These are phyloP conservation scores for Cryoendolithus antarcticus DNA, from an alignment of 2,329 filamentous ascomycete species.

Conservation along the genomic window DNA sequence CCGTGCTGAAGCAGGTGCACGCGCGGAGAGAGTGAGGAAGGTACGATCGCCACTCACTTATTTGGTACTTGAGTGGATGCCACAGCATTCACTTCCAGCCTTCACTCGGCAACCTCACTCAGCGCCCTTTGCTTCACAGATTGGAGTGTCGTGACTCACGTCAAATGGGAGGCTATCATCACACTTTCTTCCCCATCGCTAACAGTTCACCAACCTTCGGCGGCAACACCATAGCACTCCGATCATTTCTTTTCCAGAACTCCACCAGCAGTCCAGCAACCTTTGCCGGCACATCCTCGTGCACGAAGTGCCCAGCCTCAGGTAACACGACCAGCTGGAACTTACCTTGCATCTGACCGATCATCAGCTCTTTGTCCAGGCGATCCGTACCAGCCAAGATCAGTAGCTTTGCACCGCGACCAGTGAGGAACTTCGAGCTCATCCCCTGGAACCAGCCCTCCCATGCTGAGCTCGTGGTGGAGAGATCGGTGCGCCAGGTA, in stretches of 20 bases:
- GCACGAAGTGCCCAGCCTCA: conserved; percentile 90
- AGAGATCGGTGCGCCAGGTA: conserved; percentile 78
- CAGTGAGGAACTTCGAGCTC: conserved; percentile 74
- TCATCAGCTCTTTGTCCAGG: conserved; percentile 81
- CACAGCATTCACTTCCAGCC: neutral
- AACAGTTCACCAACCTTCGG: conserved; percentile 61
- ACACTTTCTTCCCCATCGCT: conserved; percentile 39
- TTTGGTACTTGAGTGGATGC: neutral
- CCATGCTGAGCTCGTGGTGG: conserved; percentile 80
- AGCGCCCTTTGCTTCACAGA: neutral
- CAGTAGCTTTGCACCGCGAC: conserved; percentile 70
- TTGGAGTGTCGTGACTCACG: too few relatives aligned
- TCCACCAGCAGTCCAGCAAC: conserved; percentile 76
- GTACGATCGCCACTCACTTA: too few relatives aligned
- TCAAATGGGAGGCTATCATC: conserved; percentile 7
- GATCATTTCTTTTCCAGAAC: conserved; percentile 85
- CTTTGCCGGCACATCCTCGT: conserved; percentile 87
- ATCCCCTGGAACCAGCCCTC: conserved; percentile 84
- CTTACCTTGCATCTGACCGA: conserved; percentile 97
- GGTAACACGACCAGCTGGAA: conserved; percentile 92
- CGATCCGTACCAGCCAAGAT: conserved; percentile 81
- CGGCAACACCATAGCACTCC: conserved; percentile 70
- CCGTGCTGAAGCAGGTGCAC: too few relatives aligned
- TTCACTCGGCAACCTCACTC: conserved; percentile 4
- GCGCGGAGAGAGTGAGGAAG: too few relatives aligned